Base-by-base conservation (phyloP, 768 basidiomycete species). In the Kwoniella dejecticola region DNA sequence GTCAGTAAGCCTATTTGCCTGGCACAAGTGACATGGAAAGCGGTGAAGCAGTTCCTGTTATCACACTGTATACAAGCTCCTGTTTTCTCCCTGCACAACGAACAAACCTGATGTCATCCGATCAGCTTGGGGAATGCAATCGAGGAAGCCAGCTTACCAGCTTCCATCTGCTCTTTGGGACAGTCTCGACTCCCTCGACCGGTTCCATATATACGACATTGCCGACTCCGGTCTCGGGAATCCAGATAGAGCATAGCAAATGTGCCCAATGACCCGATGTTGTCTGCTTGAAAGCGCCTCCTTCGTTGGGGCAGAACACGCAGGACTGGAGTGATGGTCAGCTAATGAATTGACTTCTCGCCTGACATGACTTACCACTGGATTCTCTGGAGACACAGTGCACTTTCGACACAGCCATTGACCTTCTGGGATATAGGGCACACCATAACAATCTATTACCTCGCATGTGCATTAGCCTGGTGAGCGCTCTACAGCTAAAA, bases 381-480 rank as follows among this genome's bases (percentile, higher is more conserved):
- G 91, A 69, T 87, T 89, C 79, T 97, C 95, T 0, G 96, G 96
- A 0, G 92, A 95, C 10, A 98, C 93, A 0, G 93, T 97, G 73
- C 96, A 99, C 79, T 99, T 99, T 46, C 96, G 82, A 77, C 96
- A 99, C 31, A 99, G 85, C 96, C 96, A 99, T 78, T 99, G 96
- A 1, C 96, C 96, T 81, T 99, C 96, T 0, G 96, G 96, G 60
- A 99, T 97, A 75, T 99, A 99, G 11, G 96, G 96, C 1, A 99
- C 92, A 19, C 96, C 96, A 72, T 99, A 99, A 74, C 96, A 99
- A 76, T 99, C 96, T 96, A 61, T n/a, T n/a, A n/a, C n/a, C n/a
- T n/a, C 7, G 23, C 27, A 17, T 26, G 8, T 23, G 21, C 26
- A n/a, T 54, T 44, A 66, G 60, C 30, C 65, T 41, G 10, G 1